Percentiles rank a stretch among this genome's conserved stretches.
phyloP scores from a whole-genome alignment of 306 rosid species.

The Hylodesmum podocarpum region DNA sequence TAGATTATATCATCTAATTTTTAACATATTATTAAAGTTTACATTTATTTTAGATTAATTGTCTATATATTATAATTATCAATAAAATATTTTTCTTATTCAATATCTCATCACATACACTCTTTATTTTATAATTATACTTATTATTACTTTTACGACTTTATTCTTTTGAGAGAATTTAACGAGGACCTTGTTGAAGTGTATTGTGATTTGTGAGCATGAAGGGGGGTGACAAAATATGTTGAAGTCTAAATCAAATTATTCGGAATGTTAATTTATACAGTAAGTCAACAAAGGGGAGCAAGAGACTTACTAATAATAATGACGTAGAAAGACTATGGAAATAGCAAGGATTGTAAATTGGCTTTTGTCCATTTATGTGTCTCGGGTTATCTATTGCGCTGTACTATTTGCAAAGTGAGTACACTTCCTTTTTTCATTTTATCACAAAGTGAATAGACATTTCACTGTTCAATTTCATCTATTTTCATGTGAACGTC shows the following conservation, averaged over 20 bases:
- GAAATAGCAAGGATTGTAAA: constrained; percentile 32
- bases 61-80: no score
- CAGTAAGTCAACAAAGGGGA: constrained; percentile 34
- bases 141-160: background rate
- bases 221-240: constrained; percentile 31
- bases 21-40: no score
- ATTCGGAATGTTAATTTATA: constrained; percentile 32
- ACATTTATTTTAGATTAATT: no score
- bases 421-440: constrained; percentile 22
- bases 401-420: constrained; percentile 39
- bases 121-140: no score
- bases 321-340: constrained; percentile 28
- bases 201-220: constrained; percentile 36
- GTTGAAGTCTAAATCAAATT: constrained; percentile 41
- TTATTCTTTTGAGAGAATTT: background rate
- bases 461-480: constrained; percentile 30
- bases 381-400: constrained; percentile 10
- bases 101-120: no score
- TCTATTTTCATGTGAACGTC: constrained; percentile 11
- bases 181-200: constrained; percentile 21
- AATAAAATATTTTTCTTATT: no score
- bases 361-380: constrained; percentile 38
- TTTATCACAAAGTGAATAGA: constrained; percentile 1
- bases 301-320: constrained; percentile 27
- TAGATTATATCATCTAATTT: no score